Base-by-base conservation (phyloP, 177 flowering plant genomes). In the Telopea speciosissima region DNA sequence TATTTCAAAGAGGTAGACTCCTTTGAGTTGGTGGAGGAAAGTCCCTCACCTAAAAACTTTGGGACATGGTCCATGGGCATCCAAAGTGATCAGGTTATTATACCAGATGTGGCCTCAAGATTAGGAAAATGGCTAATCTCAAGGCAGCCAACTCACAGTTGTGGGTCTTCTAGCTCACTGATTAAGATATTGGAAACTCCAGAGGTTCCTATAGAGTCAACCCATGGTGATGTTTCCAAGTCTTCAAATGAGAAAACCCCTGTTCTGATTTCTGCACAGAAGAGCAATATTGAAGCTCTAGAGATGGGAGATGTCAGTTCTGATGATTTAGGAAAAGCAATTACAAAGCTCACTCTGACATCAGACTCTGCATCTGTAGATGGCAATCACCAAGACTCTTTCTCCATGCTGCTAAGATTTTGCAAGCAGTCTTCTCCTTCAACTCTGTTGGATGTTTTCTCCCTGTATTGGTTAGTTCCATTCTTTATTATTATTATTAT, bases 1-100 rank as follows among this genome's bases (percentile, higher is more conserved):
- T 93, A 93, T 75, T 96, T 96, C 76, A 68, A 93, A 75, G 98
- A 93, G 77, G 90, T 93, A 67, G 98, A 93, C 81, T 80, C 92
- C 26, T 86, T 85, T 77, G 92, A 91, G 76, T 81, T 96, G 81
- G 45, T 86, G 72, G 97, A 91, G 80, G 99, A 93, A 76, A 93
- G 98, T 71, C 98, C 99, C 45, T 96, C 99, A 8, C 97, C 98
- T 13, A 91, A 91, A 75, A 82, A 78, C 71, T 76, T 65, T 61
- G 73, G 79, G 68, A 87, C 89, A 26, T 92, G 97, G 97, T 79
- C 76, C 40, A 72, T 67, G 78, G 88, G 89, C 40, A 63, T 58
- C 66, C 80, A 84, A 79, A 69, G 13, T 68, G 82, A 82, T 68
- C 60, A 64, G 24, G 66, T 75, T 56, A 76, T 69, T 36, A 24